These are phyloP conservation scores for Eimeria praecox DNA, from an alignment of 169 alveolate species.

Conservation along the genomic window DNA sequence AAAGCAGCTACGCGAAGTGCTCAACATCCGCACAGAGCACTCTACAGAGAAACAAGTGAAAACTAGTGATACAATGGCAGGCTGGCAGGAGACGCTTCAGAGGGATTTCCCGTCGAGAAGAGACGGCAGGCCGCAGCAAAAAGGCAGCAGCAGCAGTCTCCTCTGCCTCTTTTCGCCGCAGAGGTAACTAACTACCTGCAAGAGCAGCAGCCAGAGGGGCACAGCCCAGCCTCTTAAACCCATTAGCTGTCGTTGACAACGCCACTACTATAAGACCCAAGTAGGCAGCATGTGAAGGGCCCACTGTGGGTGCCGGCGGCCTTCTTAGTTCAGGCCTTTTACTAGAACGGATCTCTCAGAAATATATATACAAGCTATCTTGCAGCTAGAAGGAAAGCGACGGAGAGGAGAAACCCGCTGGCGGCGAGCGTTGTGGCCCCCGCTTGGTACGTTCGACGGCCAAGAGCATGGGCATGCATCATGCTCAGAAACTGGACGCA, in stretches of 20 bases:
- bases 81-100: background rate
- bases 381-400: too few relatives aligned
- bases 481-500: background rate
- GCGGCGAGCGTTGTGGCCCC: background rate
- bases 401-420: background rate
- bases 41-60: background rate
- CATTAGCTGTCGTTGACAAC: background rate
- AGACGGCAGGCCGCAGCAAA: background rate
- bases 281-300: background rate
- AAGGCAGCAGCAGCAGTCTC: background rate
- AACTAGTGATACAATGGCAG: background rate
- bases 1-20: background rate
- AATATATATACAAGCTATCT: background rate
- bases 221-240: background rate
- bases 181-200: background rate
- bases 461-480: background rate
- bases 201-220: background rate
- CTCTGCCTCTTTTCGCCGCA: background rate
- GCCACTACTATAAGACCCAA: background rate
- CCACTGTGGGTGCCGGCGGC: background rate
- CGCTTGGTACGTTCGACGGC: background rate
- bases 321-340: background rate
- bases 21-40: background rate
- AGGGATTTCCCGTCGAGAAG: background rate
- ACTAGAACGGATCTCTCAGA: background rate